Base-by-base conservation (phyloP, 2,329 filamentous ascomycete species). In the Beauveria asiatica region DNA sequence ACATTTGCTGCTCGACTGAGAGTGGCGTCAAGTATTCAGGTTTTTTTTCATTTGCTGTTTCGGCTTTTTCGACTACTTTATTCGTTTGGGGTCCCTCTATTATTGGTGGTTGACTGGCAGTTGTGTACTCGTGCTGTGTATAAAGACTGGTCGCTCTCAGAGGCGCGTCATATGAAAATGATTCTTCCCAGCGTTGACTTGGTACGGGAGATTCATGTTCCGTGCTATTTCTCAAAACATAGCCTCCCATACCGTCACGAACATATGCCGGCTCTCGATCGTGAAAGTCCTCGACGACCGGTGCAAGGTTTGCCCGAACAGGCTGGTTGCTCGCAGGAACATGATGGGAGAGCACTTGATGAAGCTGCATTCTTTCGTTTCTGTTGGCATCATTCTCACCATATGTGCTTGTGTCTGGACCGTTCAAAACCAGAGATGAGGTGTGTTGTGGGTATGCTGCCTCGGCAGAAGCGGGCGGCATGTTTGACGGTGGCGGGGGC, bases 401-500 rank as follows among this genome's bases (percentile, higher is more conserved):
- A 27, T 57, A 39, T 17, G 11, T 5, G 21, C n/a, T 51, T 7
- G 17, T n/a, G 30, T 10, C 39, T 4, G 7, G 19, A 7, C 10
- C 13, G 5, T 59, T 41, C 1, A 19, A 5, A 16, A 4, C 10
- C 11, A 30, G 48, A 16, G 33, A 13, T 19, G 23, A 2, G 27
- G 3, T 19, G 8, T n/a, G 1, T 8, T 59, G 57, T 8, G 48
- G 17, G 16, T 51, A n/a, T 13, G 48, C 11, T 7, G 39, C 8
- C 19, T 25, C n/a, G 8, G 23, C 39, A 37, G 56, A 21, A 17
- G 39, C 17, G 4, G 39, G 57, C 2, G 57, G 57, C 25, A 59
- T 46, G 25, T 59, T 53, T 13, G 48, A 37, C 3, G 57, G 57
- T 13, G 57, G 39, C 19, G 57, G 57, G 19, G 57, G 57, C 10